Evolutionary conservation across 192 early-diverging fungal species (phyloP).

Genomic region (Linnemannia schmuckeri): DNA sequence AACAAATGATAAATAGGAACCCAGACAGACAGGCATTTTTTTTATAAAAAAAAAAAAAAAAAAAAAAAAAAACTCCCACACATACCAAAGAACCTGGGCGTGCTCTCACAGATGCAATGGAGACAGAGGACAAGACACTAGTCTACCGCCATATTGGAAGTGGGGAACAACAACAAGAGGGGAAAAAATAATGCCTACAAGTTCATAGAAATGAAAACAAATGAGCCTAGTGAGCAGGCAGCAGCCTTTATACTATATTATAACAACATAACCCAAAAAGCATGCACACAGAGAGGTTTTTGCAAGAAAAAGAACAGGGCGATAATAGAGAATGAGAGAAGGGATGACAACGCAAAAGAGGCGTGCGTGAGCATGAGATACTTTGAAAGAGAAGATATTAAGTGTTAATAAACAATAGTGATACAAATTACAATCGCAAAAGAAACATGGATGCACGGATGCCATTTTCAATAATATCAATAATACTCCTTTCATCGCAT

Average conservation of each 20-base stretch:
- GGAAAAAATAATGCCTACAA: conserved; percentile 17
- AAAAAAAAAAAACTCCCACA: background rate
- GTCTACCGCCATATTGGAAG: background rate
- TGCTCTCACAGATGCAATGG: background rate
- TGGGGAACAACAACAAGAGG: conserved; percentile 1
- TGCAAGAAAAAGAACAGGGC: background rate
- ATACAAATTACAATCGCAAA: background rate
- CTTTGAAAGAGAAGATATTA: background rate
- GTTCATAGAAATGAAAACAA: conserved; percentile 20
- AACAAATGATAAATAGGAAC: background rate
- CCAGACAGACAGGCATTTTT: background rate
- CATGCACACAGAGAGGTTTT: background rate
- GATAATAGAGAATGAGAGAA: background rate
- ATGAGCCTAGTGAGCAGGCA: background rate
- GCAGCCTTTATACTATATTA: background rate
- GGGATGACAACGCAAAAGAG: too few relatives aligned
- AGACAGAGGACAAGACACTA: background rate
- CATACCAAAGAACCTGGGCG: background rate
- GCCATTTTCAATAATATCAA: background rate
- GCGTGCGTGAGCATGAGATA: too few relatives aligned
- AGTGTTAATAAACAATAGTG: background rate
- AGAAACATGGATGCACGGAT: conserved; percentile 34
- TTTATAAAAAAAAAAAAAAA: too few relatives aligned
- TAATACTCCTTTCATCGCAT: background rate
- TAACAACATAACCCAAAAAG: background rate